Percentiles rank a stretch among this genome's conserved stretches.
Conservation (phyloP, 2,329 filamentous ascomycete species). For the Chrysoporthe deuterocubensis region DNA sequence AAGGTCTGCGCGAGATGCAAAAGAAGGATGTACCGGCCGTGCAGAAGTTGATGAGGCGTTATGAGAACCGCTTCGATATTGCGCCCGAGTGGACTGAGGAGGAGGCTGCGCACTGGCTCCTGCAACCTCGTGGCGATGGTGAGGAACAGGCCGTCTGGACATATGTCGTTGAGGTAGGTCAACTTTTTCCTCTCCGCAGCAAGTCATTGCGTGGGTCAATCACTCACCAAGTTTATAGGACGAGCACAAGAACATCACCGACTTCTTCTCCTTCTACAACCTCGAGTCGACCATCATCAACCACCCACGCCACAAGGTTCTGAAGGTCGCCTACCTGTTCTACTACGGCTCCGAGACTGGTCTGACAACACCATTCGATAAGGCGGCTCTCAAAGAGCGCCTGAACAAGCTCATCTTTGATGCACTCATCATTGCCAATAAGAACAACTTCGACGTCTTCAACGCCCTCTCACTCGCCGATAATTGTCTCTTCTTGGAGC, state of each 20-base stretch:
- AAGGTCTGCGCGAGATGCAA: conserved; percentile 81
- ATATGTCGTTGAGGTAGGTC: conserved; percentile 79
- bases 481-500: conserved; percentile 88
- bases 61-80: conserved; percentile 80
- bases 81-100: conserved; percentile 78
- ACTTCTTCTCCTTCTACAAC: conserved; percentile 97
- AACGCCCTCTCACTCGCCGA: conserved; percentile 94
- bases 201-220: neutral
- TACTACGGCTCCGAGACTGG: conserved; percentile 91
- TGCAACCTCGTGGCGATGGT: conserved; percentile 66
- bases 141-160: conserved; percentile 89
- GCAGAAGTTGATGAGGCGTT: conserved; percentile 73
- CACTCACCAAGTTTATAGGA: conserved; percentile 42
- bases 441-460: conserved; percentile 88
- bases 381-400: conserved; percentile 70
- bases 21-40: conserved; percentile 78
- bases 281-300: conserved; percentile 92
- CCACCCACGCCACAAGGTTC: conserved; percentile 73
- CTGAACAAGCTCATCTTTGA: conserved; percentile 83
- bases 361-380: conserved; percentile 61
- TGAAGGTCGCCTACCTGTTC: conserved; percentile 93
- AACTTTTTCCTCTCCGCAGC: too few relatives aligned
- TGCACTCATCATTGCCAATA: conserved; percentile 85
- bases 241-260: conserved; percentile 79
- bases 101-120: conserved; percentile 87